Base-by-base conservation (phyloP, 345 rosid genomes). In the Erucastrum elatum region DNA sequence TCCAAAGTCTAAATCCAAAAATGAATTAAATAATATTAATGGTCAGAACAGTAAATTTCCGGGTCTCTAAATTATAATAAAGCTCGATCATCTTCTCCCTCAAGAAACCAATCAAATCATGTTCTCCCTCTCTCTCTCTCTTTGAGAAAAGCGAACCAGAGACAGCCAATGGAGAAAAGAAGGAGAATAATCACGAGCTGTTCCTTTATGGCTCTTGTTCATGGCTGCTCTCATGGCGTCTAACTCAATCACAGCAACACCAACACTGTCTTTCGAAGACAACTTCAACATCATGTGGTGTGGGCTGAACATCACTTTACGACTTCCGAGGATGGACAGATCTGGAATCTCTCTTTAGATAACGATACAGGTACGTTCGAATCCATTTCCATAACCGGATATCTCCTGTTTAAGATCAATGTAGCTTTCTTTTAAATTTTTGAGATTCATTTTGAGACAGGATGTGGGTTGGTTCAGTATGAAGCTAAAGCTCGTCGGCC, bases 401-500 rank as follows among this genome's bases (percentile, higher is more conserved):
- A 37, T 0, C 5, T 26, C 60, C 67, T 29, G 34, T 51, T 72
- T 27, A 34, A 37, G 35, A 33, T 33, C 35, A 33, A 33, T 33
- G 35, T 5, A 33, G 35, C 35, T 33, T 29, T 3, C n/a, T 12
- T 66, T 59, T 25, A 11, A n/a, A n/a, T 55, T 8, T 16, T 55
- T 67, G 21, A 63, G 55, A 33, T 79, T 53, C 49, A 8, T 33
- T 33, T 33, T 74, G 75, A 64, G 60, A 21, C 60, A 92, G 97
- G 98, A 4, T 94, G 98, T 78, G 98, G 98, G 37, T n/a, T n/a
- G 97, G 98, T 94, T 94, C 64, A 91, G 97, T 83, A 94, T 94
- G 98, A 94, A 92, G 86, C 80, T 94, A 81, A 94, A 92, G 75
- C 81, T 94, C 68, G 98, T 92, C 8, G 97, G 93, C 35, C 21